phyloP scores from a whole-genome alignment of 306 rosid genomes.

The Neltuma alba region DNA sequence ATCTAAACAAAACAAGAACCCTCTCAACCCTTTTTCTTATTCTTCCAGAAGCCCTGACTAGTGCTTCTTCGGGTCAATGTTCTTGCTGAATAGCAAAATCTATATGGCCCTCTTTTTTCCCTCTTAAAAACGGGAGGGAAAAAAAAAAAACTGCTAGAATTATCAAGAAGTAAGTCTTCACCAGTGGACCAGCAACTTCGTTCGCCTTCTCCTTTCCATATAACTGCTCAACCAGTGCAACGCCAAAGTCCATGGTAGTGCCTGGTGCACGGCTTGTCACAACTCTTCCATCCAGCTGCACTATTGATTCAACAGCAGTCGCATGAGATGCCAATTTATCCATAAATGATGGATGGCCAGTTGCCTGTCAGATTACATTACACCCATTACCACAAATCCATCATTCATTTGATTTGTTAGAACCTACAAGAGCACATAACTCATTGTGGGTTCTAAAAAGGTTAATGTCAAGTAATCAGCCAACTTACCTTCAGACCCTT shows the following conservation, averaged over 20 bases:
- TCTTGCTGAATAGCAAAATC: not conserved
- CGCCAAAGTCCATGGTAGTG: conserved; percentile 82
- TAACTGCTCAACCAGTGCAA: conserved; percentile 80
- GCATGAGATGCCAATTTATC: conserved; percentile 73
- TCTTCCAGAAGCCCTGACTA: not conserved
- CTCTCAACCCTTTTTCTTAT: not conserved
- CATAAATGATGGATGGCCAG: conserved; percentile 80
- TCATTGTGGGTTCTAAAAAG: not conserved
- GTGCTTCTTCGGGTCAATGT: not conserved
- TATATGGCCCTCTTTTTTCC: no score
- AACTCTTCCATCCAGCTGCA: conserved; percentile 79
- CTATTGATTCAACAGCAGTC: conserved; percentile 78
- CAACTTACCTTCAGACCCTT: conserved; percentile 79
- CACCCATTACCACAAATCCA: not conserved
- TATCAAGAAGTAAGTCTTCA: conserved; percentile 33
- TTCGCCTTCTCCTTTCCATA: conserved; percentile 83
- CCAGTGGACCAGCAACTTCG: conserved; percentile 91
- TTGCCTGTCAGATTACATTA: conserved; percentile 64
- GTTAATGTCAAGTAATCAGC: not conserved
- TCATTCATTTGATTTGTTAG: not conserved
- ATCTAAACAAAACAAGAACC: not conserved
- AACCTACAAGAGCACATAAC: conserved; percentile 18
- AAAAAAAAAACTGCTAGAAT: conserved; percentile 21
- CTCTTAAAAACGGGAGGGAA: no score
- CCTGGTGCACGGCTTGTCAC: conserved; percentile 94